Conservation (phyloP, 192 early-diverging fungal species). For the Entomortierella beljakovae region DNA sequence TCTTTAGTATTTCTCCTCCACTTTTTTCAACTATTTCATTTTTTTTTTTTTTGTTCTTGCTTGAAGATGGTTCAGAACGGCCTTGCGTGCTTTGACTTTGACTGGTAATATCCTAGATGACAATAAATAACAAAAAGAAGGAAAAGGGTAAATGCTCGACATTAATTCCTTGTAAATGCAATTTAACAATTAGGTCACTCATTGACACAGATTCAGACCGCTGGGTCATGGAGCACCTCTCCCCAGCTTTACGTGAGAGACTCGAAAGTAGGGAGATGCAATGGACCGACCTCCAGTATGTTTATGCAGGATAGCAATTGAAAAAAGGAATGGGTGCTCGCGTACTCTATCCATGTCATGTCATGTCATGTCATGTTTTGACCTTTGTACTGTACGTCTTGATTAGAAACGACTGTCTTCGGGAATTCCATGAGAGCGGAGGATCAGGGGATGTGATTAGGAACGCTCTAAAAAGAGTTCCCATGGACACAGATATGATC, state of each 20-base stretch:
- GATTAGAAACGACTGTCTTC: conserved; percentile 34
- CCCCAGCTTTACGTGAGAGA: conserved; percentile 23
- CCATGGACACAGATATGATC: conserved; percentile 43
- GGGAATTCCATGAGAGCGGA: conserved; percentile 39
- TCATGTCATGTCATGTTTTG: background rate
- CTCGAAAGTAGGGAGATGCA: conserved; percentile 32
- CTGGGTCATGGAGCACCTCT: conserved; percentile 40
- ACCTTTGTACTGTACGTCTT: background rate
- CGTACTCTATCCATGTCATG: too few relatives aligned
- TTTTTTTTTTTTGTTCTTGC: background rate
- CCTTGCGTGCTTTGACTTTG: conserved; percentile 54
- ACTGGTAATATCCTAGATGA: conserved; percentile 19
- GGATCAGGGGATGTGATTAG: conserved; percentile 10
- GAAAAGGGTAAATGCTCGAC: background rate
- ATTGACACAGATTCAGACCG: conserved; percentile 49
- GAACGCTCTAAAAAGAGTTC: conserved; percentile 26
- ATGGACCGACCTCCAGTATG: conserved; percentile 51
- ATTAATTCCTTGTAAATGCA: background rate
- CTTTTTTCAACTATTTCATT: background rate
- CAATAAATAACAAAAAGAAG: background rate
- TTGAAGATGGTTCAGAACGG: conserved; percentile 13
- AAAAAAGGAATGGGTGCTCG: background rate
- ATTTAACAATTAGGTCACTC: conserved; percentile 21
- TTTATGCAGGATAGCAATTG: background rate
- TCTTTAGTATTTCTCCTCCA: background rate